These are phyloP conservation scores for Petasospora rhodanensis DNA, from an alignment of 1,139 yeast species.

Conservation along the genomic window DNA sequence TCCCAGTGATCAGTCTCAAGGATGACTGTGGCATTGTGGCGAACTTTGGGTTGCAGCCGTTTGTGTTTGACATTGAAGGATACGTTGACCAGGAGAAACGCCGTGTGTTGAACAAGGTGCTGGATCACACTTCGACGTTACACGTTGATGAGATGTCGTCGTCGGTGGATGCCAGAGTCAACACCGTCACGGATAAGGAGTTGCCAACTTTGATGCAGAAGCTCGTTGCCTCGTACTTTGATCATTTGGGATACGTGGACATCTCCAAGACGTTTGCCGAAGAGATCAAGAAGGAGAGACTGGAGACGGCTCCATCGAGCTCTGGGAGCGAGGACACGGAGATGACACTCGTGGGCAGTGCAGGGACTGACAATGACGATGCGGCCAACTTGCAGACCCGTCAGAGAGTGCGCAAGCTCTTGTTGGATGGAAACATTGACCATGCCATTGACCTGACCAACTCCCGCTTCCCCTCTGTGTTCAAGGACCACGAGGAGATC, in stretches of 20 bases:
- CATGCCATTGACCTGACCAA: slow-evolving; percentile 40
- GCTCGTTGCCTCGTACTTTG: slow-evolving; percentile 63
- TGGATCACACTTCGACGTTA: slow-evolving; percentile 11
- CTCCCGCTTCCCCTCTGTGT: slow-evolving; percentile 41
- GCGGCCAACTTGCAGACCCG: slow-evolving; percentile 45
- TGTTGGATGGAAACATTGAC: slow-evolving; percentile 47
- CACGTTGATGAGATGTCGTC: not conserved
- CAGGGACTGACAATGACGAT: slow-evolving; percentile 12
- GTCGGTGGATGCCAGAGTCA: slow-evolving; percentile 5
- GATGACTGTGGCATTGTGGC: slow-evolving; percentile 49
- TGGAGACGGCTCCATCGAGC: slow-evolving; percentile 19
- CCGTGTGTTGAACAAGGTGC: slow-evolving; percentile 25
- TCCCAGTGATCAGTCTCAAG: slow-evolving; percentile 49
- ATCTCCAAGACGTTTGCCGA: slow-evolving; percentile 58
- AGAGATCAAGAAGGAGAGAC: slow-evolving; percentile 36
- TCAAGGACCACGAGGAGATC: slow-evolving; percentile 38
- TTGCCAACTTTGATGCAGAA: slow-evolving; percentile 44
- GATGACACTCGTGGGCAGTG: too few species aligned
- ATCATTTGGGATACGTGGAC: slow-evolving; percentile 68
- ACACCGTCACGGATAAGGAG: slow-evolving; percentile 29
- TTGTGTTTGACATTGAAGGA: slow-evolving; percentile 65
- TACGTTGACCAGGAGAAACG: slow-evolving; percentile 49
- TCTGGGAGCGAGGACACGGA: too few species aligned
- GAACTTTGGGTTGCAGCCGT: slow-evolving; percentile 68
- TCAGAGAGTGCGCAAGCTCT: slow-evolving; percentile 44